Base-by-base conservation (phyloP, 768 basidiomycete species). In the Multifurca ochricompacta region DNA sequence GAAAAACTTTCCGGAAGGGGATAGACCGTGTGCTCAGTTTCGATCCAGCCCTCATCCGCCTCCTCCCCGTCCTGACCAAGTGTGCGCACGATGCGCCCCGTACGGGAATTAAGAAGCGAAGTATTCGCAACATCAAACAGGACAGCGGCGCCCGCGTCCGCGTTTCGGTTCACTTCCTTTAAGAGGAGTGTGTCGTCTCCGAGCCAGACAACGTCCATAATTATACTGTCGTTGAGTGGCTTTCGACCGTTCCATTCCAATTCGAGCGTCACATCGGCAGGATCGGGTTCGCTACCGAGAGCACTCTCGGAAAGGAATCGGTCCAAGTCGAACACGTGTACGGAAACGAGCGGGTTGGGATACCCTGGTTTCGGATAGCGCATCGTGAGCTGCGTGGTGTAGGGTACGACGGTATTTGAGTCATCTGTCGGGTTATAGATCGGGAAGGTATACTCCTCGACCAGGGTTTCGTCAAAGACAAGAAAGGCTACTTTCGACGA, bases 41-140 rank as follows among this genome's bases (percentile, higher is more conserved):
- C 90, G 58, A 97, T 91, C 96, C 96, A 99, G 1, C 96, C 96
- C 34, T 82, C 81, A 64, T 96, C 95, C 0, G 83, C 86, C 64
- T 95, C 77, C 63, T 93, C 94, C 6, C 91, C 95, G 32, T 83
- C 65, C 65, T 80, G 78, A 4, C 93, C 95, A 9, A 95, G 74
- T 56, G 74, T 83, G 53, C 95, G 73, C 7, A 91, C 87, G 13
- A 91, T 80, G 42, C 61, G 65, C 6, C 83, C 82, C 7, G 62
- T 60, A 44, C 64, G 65, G 21, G 60, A 60, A 10, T 49, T 65
- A 6, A 62, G 63, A 1, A 57, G 63, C 36, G 59, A 62, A 36
- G 61, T 54, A 19, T 61, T 63, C 25, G 50, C 64, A 63, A 83
- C 66, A 59, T 89, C 77, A 62, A 97, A 96, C 9, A 87, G 65